Evolutionary conservation across 108 stramenopile genomes (phyloP).

Genomic region (Nitzschia inconspicua): DNA sequence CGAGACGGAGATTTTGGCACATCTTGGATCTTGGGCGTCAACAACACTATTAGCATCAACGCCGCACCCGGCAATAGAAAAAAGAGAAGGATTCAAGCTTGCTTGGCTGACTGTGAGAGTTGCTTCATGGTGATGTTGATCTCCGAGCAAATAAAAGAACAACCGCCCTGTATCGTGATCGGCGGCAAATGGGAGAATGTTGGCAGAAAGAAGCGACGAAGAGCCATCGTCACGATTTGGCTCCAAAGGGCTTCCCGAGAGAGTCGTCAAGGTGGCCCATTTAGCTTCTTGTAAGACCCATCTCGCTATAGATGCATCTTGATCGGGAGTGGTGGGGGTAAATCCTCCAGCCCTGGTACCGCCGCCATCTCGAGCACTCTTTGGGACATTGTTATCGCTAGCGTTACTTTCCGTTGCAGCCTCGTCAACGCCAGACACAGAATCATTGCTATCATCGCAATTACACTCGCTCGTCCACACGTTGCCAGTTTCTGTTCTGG

Average conservation of each 20-base stretch:
- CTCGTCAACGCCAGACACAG: too few species aligned
- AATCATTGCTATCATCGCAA: too few species aligned
- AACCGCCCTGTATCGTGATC: not conserved
- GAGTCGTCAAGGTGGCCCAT: not conserved
- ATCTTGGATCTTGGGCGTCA: slow-evolving; percentile 45
- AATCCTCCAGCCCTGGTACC: too few species aligned
- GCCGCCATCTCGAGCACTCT: too few species aligned
- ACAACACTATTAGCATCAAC: not conserved
- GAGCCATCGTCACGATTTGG: not conserved
- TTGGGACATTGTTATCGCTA: too few species aligned
- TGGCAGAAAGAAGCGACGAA: not conserved
- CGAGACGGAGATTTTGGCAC: not conserved
- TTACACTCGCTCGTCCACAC: too few species aligned
- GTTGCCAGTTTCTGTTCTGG: too few species aligned
- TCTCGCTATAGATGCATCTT: not conserved
- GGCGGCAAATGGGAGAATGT: not conserved
- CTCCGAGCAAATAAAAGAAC: slow-evolving; percentile 2
- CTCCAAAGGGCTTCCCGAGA: not conserved
- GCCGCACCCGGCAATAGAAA: not conserved
- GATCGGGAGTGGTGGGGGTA: too few species aligned
- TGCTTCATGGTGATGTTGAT: not conserved
- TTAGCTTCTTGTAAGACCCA: not conserved
- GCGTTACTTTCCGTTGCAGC: too few species aligned
- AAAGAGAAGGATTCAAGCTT: not conserved
- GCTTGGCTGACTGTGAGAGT: slow-evolving; percentile 6